Evolutionary conservation across 208 protist genomes (phyloP).

Genomic region (Phytomonas sp.): DNA sequence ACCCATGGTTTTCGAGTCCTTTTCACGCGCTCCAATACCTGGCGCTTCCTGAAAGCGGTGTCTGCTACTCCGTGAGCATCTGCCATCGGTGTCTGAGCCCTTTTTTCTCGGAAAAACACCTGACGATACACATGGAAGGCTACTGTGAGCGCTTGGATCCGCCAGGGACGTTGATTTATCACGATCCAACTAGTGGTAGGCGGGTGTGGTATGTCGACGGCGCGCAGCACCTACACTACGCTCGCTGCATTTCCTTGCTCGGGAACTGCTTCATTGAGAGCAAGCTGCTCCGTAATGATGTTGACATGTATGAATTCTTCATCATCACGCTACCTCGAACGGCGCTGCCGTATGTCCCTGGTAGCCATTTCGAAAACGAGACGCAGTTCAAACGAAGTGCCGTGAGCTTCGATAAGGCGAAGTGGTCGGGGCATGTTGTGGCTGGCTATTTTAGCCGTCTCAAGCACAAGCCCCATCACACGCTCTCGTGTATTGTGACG

Average conservation of each 20-base stretch:
- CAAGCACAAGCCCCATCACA: constrained; percentile 53
- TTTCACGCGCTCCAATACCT: constrained; percentile 46
- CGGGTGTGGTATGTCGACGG: constrained; percentile 51
- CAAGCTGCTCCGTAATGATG: constrained; percentile 55
- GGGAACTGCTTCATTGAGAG: constrained; percentile 66
- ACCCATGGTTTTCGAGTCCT: constrained; percentile 52
- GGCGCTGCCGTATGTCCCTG: constrained; percentile 29
- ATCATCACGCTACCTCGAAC: constrained; percentile 43
- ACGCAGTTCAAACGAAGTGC: constrained; percentile 28
- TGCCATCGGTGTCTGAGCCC: constrained; percentile 65
- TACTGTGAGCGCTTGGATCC: constrained; percentile 39
- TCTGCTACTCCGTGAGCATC: constrained; percentile 56
- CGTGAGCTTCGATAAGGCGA: constrained; percentile 29
- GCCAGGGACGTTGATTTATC: constrained; percentile 43
- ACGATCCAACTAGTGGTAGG: constrained; percentile 24
- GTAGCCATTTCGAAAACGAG: constrained; percentile 9
- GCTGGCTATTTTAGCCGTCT: constrained; percentile 60
- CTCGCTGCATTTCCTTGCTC: constrained; percentile 44
- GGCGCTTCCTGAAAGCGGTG: constrained; percentile 32
- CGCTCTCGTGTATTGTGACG: constrained; percentile 61
- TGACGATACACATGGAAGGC: constrained; percentile 35
- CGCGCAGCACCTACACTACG: constrained; percentile 57
- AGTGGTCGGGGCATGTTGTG: constrained; percentile 50
- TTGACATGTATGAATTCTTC: constrained; percentile 75
- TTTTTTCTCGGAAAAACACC: constrained; percentile 40